Evolutionary conservation across 176 grass and related monocot genomes (phyloP).

Genomic region (Musa schizocarpa): DNA sequence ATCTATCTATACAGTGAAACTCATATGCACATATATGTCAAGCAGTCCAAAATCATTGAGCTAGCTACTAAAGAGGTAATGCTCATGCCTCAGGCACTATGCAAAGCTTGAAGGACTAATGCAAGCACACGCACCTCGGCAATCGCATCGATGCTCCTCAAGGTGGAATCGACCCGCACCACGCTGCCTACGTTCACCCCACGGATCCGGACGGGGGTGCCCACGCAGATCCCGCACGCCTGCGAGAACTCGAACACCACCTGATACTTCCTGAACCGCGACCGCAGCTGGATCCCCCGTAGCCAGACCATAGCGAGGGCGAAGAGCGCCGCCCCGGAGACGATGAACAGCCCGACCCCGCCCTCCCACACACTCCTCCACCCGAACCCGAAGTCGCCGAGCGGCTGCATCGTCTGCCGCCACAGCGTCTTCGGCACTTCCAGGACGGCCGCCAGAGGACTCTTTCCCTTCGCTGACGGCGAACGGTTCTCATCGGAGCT

Average conservation of each 20-base stretch:
- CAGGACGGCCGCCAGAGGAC: slow-evolving; percentile 25
- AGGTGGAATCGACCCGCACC: slow-evolving; percentile 71
- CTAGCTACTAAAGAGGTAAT: too few relatives aligned
- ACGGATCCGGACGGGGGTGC: slow-evolving; percentile 80
- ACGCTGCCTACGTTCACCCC: slow-evolving; percentile 86
- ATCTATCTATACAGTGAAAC: too few relatives aligned
- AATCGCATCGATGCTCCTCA: slow-evolving; percentile 71
- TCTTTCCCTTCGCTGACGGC: background rate
- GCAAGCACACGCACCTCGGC: slow-evolving; percentile 44
- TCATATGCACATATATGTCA: too few relatives aligned
- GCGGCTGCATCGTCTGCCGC: slow-evolving; percentile 62
- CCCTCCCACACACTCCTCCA: slow-evolving; percentile 90
- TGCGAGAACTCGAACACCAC: slow-evolving; percentile 81
- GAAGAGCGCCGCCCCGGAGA: slow-evolving; percentile 63
- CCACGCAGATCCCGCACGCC: slow-evolving; percentile 88
- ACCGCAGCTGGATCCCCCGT: slow-evolving; percentile 62
- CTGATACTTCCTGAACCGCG: slow-evolving; percentile 67
- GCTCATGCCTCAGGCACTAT: too few relatives aligned
- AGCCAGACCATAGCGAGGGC: slow-evolving; percentile 80
- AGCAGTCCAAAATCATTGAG: too few relatives aligned
- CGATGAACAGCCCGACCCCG: slow-evolving; percentile 93
- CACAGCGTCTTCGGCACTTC: slow-evolving; percentile 41
- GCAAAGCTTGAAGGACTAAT: background rate
- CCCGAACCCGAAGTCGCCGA: slow-evolving; percentile 82
- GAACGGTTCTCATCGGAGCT: slow-evolving; percentile 15